Base-by-base conservation (phyloP, 2,329 filamentous ascomycete species). In the Coniella vitis region DNA sequence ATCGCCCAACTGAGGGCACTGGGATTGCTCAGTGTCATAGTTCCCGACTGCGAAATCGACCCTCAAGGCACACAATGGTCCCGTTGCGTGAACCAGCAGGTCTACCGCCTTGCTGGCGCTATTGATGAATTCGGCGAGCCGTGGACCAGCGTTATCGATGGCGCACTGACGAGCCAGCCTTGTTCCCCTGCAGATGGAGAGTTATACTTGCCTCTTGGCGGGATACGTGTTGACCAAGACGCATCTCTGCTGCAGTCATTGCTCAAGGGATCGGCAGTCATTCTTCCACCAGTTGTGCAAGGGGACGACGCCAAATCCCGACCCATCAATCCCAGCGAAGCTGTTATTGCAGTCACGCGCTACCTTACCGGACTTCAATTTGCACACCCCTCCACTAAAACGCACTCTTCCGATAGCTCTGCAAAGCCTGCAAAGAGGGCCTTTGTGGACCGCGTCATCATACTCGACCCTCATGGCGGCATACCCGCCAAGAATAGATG, bases 391-490 rank as follows among this genome's bases (percentile, higher is more conserved):
- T 67, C 72, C 7, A 56, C 62, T 38, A 66, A 63, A 12, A 62
- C 68, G 52, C 67, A 65, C 45, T 63, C 44, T 12, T 31, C 25
- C 4, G 20, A 38, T 16, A 35, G 22, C 20, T 12, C 45, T 9
- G 20, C 69, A 41, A 57, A 58, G 47, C 61, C 61, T 42, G 62
- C 73, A 2, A 69, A 69, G 48, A 74, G 75, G 25, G 77, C 84
- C 1, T 77, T 78, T 0, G 69, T 98, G 5, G 91, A 97, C 61
- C 79, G 91, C 32, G 74, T 98, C 37, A 95, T 98, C 54, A 72
- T 98, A 22, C 74, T 98, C 7, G 93, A 98, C 63, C 83, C 87
- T 0, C 69, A 90, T 0, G 93, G 93, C 3, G 91, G 90, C 0
- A 89, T 90, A 39, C 93, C 93, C 0, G 74, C 87, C 51, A 68